These are phyloP conservation scores for Aspergillus panamensis DNA, from an alignment of 495 filamentous ascomycete genomes.

Conservation along the genomic window DNA sequence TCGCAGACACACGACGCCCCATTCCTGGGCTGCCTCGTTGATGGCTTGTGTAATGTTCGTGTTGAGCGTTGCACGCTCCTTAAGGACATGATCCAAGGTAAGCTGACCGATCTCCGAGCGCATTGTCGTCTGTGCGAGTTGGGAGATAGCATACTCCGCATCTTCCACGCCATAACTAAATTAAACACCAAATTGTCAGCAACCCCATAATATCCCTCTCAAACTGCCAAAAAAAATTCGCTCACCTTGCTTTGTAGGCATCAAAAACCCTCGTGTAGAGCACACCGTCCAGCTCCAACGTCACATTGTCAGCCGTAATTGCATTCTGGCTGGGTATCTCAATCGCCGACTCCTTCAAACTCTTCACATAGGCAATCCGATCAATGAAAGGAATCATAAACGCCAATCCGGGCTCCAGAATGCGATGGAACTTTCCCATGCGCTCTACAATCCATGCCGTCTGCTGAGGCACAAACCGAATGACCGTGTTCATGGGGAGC, in stretches of 20 bases:
- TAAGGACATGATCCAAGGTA: conserved; percentile 93
- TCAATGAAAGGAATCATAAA: conserved; percentile 89
- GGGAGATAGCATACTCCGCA: conserved; percentile 96
- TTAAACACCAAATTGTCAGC: conserved; percentile 11
- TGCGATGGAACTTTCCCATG: conserved; percentile 94
- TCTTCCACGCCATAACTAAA: conserved; percentile 94
- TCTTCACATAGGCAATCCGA: conserved; percentile 96
- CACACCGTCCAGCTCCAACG: conserved; percentile 90
- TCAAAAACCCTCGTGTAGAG: conserved; percentile 94
- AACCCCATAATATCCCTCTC: conserved; percentile 1
- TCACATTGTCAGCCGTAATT: conserved; percentile 98
- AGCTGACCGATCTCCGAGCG: conserved; percentile 95
- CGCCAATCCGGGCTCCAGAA: conserved; percentile 85
- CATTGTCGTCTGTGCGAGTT: conserved; percentile 98
- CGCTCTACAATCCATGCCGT: conserved; percentile 99
- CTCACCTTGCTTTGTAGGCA: conserved; percentile 90
- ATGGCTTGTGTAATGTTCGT: conserved; percentile 96
- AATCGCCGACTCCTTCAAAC: conserved; percentile 89
- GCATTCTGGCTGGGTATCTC: conserved; percentile 96
- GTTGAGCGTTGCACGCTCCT: conserved; percentile 93
- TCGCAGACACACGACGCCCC: conserved; percentile 92
- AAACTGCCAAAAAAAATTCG: conserved; percentile 4
- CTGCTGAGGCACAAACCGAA: conserved; percentile 97
- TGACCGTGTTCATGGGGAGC: conserved; percentile 87
- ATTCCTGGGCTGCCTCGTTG: conserved; percentile 94